Evolutionary conservation across 306 rosid species (phyloP).

Genomic region (Cicer yamashitae): DNA sequence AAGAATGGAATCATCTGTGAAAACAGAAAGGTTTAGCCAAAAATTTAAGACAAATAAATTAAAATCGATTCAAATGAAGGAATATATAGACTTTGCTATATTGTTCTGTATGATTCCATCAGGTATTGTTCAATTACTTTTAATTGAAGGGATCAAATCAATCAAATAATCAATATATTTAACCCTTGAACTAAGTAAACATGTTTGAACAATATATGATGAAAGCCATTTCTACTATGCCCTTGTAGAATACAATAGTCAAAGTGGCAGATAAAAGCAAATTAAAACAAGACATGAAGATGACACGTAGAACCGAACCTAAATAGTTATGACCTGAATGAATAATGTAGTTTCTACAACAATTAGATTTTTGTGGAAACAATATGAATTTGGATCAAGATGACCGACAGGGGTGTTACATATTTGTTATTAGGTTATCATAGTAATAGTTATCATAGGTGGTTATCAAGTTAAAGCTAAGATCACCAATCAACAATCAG

Average conservation of each 20-base stretch:
- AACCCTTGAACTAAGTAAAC: background rate
- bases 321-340: background rate
- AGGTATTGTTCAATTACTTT: slow-evolving; percentile 28
- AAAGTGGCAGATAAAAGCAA: slow-evolving; percentile 2
- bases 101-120: slow-evolving; percentile 6
- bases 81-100: slow-evolving; percentile 17
- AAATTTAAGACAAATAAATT: slow-evolving; percentile 18
- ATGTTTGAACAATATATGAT: slow-evolving; percentile 11
- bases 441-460: background rate
- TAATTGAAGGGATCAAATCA: slow-evolving; percentile 26
- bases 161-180: slow-evolving; percentile 7
- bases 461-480: background rate
- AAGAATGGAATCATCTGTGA: slow-evolving; percentile 67
- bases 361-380: slow-evolving; percentile 2
- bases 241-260: slow-evolving; percentile 20
- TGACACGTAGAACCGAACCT: background rate
- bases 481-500: slow-evolving; percentile 5
- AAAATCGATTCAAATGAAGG: slow-evolving; percentile 1
- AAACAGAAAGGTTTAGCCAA: slow-evolving; percentile 23
- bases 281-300: slow-evolving; percentile 34
- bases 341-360: slow-evolving; percentile 16
- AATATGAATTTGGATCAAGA: slow-evolving; percentile 13
- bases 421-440: background rate
- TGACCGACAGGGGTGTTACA: slow-evolving; percentile 4
- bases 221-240: slow-evolving; percentile 13